Percentiles rank a stretch among this genome's conserved stretches.
Evolutionary conservation across 768 basidiomycete species (phyloP).

Genomic region (Naganishia vishniacii): DNA sequence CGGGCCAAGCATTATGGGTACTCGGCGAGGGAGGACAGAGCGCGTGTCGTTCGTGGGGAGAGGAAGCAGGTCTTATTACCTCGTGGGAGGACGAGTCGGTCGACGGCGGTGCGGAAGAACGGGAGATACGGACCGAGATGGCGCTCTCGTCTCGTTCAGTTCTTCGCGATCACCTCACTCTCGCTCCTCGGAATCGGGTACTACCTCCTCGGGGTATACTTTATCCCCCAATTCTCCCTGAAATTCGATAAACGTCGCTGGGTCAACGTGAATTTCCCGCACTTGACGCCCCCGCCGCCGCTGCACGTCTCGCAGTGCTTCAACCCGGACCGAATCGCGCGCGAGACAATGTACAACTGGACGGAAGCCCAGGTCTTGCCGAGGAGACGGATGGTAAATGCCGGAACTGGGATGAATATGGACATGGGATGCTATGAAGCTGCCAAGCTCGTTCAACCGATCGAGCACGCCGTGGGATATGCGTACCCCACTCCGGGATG

Average conservation of each 20-base stretch:
- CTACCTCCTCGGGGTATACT: conserved; percentile 1
- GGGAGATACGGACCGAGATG: neutral
- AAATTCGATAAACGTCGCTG: conserved; percentile 12
- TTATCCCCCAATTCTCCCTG: conserved; percentile 7
- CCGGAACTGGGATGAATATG: conserved; percentile 69
- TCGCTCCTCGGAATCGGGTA: neutral
- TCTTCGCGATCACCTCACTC: neutral
- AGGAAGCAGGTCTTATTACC: neutral
- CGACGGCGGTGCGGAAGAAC: neutral
- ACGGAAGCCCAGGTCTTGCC: conserved; percentile 50
- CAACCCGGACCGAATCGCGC: conserved; percentile 36
- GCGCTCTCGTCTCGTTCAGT: neutral
- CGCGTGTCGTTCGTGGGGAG: neutral
- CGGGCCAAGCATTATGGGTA: conserved; percentile 9
- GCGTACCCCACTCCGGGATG: conserved; percentile 16
- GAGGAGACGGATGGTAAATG: conserved; percentile 66
- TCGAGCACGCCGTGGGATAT: neutral
- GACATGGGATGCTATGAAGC: conserved; percentile 91
- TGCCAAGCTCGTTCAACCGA: conserved; percentile 66
- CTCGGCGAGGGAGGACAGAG: neutral
- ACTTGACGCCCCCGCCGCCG: conserved; percentile 14
- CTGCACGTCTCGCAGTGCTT: conserved; percentile 30
- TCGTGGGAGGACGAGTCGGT: neutral
- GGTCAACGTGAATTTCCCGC: conserved; percentile 6
- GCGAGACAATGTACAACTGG: conserved; percentile 38